These are phyloP conservation scores for Termitomyces sp. DNA, from an alignment of 768 basidiomycete species.

Conservation along the genomic window DNA sequence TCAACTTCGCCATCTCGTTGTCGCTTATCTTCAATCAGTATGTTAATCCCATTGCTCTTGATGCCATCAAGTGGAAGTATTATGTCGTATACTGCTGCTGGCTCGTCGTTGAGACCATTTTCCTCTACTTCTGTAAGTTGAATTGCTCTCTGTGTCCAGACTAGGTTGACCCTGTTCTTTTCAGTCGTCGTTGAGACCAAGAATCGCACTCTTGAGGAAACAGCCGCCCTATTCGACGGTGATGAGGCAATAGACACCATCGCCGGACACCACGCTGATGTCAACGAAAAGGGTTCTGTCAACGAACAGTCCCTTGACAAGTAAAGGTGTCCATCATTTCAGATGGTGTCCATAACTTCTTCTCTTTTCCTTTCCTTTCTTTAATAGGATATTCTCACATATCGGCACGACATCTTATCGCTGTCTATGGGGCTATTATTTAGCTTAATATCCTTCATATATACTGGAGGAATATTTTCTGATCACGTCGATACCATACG, in stretches of 20 bases:
- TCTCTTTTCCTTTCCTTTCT: not conserved
- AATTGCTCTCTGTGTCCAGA: not conserved
- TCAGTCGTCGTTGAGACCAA: slow-evolving; percentile 63
- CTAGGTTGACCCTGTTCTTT: not conserved
- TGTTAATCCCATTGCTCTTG: slow-evolving; percentile 76
- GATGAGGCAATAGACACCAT: slow-evolving; percentile 41
- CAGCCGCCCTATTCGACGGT: slow-evolving; percentile 77
- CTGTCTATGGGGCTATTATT: not conserved
- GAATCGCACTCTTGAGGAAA: slow-evolving; percentile 73
- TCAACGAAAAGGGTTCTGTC: slow-evolving; percentile 29
- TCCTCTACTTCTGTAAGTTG: slow-evolving; percentile 51
- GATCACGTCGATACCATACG: slow-evolving; percentile 1
- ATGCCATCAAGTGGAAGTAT: slow-evolving; percentile 67
- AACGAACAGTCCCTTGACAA: slow-evolving; percentile 19
- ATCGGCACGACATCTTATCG: not conserved
- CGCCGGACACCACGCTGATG: slow-evolving; percentile 19
- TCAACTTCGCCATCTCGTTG: slow-evolving; percentile 73
- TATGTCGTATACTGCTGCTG: slow-evolving; percentile 73
- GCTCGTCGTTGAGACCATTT: slow-evolving; percentile 61
- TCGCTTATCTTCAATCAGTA: slow-evolving; percentile 89
- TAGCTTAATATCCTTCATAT: slow-evolving; percentile 5
- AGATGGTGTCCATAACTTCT: not conserved
- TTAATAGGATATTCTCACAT: not conserved
- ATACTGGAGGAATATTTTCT: not conserved
- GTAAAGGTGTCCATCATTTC: slow-evolving; percentile 5